These are phyloP conservation scores for Jamesozyma rosinii DNA, from an alignment of 805 yeast species.

Conservation along the genomic window DNA sequence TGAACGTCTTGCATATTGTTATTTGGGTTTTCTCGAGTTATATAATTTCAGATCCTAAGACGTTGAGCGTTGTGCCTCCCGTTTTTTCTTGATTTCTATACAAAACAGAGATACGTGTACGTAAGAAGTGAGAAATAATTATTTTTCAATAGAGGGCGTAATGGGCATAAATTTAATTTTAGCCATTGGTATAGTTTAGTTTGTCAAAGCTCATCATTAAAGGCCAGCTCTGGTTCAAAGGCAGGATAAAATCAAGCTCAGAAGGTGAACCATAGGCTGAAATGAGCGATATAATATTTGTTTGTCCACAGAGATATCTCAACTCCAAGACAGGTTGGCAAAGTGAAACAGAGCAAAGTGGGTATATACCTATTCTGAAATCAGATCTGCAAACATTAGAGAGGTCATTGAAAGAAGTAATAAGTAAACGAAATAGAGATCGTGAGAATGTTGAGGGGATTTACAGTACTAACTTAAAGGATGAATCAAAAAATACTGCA, in stretches of 20 bases:
- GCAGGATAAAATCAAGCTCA: no score
- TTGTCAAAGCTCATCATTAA: no score
- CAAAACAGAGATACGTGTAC: no score
- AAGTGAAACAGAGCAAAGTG: conserved; percentile 16
- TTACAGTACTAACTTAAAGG: background rate
- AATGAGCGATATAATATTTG: conserved; percentile 22
- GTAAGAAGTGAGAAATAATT: no score
- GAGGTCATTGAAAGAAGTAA: conserved; percentile 5
- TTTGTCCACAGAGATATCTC: conserved; percentile 23
- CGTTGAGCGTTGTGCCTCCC: background rate
- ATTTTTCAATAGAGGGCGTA: no score
- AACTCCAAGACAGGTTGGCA: conserved; percentile 16
- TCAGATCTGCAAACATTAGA: conserved; percentile 18
- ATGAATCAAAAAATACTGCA: background rate
- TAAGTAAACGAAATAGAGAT: background rate
- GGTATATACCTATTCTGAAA: conserved; percentile 22
- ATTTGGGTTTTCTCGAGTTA: no score
- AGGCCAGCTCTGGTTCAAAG: no score
- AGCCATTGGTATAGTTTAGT: no score
- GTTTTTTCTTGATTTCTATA: no score
- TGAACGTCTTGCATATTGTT: no score
- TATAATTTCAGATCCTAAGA: background rate
- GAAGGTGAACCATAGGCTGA: no score
- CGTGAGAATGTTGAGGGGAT: background rate
- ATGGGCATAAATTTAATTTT: no score